These are phyloP conservation scores for Apiospora pterosperma DNA, from an alignment of 2,329 filamentous ascomycete genomes.

Conservation along the genomic window DNA sequence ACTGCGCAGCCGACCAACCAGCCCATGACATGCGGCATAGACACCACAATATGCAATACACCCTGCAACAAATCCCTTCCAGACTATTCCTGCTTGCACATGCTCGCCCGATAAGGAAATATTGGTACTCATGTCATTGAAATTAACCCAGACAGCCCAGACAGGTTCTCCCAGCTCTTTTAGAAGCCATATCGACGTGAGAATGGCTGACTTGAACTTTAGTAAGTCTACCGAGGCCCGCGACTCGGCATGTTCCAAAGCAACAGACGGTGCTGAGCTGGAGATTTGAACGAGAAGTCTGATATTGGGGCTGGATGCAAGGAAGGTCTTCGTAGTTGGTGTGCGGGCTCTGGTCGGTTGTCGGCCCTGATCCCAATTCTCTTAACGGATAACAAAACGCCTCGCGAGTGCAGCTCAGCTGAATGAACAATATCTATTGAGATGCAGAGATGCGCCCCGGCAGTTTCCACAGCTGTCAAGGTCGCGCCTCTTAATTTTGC, in stretches of 20 bases:
- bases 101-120: background rate
- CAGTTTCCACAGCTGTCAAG: background rate
- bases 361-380: too few relatives aligned
- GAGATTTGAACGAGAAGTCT: background rate
- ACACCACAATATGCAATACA: background rate
- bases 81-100: background rate
- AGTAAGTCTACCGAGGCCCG: background rate
- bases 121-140: background rate
- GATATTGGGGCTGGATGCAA: background rate
- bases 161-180: background rate
- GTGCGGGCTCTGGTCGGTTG: background rate
- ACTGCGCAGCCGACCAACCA: background rate
- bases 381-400: background rate
- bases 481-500: conserved; percentile 1
- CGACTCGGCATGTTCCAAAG: background rate
- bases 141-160: background rate
- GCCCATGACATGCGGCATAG: background rate
- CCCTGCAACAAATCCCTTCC: background rate
- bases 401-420: background rate
- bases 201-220: background rate
- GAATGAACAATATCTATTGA: background rate
- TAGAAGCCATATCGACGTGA: background rate
- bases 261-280: background rate
- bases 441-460: background rate
- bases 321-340: background rate